Base-by-base conservation (phyloP, 768 basidiomycete species). In the Xanthoconium purpureum region DNA sequence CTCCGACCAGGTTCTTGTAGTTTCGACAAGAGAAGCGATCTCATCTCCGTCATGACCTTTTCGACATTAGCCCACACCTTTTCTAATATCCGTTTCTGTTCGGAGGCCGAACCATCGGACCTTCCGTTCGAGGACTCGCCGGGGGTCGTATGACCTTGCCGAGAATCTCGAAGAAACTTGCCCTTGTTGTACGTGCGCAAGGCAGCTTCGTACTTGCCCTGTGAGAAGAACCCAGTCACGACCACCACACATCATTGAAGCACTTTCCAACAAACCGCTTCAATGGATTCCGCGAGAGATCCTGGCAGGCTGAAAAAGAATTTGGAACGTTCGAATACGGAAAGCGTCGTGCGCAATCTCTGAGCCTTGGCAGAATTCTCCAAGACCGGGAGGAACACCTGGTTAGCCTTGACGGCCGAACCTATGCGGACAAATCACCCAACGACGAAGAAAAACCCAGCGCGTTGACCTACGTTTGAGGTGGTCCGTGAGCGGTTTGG, bases 281-380 rank as follows among this genome's bases (percentile, higher is more conserved):
- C 89, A 50, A 98, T 89, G 17, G 83, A 88, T 67, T 95, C 96
- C 24, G 90, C 80, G 24, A 99, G 83, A 45, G 88, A 87, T 32
- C 89, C 88, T 0, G 97, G 96, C n/a, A 99, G 80, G 66, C 96
- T 98, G 81, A 98, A 98, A 73, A 98, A 92, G 80, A 98, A 99
- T 65, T 95, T 96, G 49, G 92, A 95, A 42, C 94, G 83, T 63
- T 98, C 96, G 61, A 99, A 98, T 18, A 98, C 92, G 35, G 92
- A 89, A 7, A 98, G 83, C 0, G 97, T 98, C 0, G 89, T 91
- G 37, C 91, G 87, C 5, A 99, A 76, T 70, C 94, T 92, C 66
- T 93, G 87, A 14, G 96, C 94, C 68, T 98, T 98, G 33, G 91
- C 87, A 4, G 94, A 85, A 60, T 98, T 98, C 69, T 98, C 96